Percentiles rank a stretch among this genome's conserved stretches.
phyloP scores from a whole-genome alignment of 805 yeast species.

The Jamesozyma piceae region DNA sequence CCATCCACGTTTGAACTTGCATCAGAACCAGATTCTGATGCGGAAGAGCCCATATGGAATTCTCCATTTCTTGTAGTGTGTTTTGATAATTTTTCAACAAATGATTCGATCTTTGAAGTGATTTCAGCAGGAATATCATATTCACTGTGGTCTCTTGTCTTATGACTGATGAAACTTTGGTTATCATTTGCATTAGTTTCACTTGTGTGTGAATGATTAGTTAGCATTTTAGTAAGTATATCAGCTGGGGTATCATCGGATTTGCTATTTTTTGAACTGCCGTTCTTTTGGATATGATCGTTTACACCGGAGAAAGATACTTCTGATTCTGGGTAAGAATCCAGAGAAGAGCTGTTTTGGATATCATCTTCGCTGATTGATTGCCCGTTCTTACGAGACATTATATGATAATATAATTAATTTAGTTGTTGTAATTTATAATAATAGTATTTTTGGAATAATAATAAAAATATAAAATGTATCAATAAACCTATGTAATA shows the following conservation, averaged over 20 bases:
- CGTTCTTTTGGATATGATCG: not conserved
- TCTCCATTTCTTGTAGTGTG: constrained; percentile 16
- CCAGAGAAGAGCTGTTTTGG: not conserved
- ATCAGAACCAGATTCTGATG: constrained; percentile 6
- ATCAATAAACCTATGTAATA: too few species aligned
- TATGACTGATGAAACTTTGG: too few species aligned
- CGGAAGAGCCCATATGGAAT: too few species aligned
- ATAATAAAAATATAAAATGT: too few species aligned
- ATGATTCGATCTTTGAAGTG: constrained; percentile 16
- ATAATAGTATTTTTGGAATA: too few species aligned
- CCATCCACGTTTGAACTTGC: constrained; percentile 4
- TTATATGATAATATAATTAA: too few species aligned
- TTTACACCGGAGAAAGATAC: not conserved
- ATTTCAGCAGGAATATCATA: not conserved
- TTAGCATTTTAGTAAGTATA: constrained; percentile 9
- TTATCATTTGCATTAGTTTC: not conserved
- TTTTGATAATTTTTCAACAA: constrained; percentile 22
- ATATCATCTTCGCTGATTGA: not conserved
- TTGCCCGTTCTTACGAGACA: not conserved
- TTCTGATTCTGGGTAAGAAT: not conserved
- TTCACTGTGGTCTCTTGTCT: not conserved
- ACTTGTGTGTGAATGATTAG: not conserved
- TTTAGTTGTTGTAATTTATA: not conserved
- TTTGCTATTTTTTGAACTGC: not conserved
- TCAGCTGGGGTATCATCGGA: constrained; percentile 9